Base-by-base conservation (phyloP, 345 rosid genomes). In the Ricinus communis region DNA sequence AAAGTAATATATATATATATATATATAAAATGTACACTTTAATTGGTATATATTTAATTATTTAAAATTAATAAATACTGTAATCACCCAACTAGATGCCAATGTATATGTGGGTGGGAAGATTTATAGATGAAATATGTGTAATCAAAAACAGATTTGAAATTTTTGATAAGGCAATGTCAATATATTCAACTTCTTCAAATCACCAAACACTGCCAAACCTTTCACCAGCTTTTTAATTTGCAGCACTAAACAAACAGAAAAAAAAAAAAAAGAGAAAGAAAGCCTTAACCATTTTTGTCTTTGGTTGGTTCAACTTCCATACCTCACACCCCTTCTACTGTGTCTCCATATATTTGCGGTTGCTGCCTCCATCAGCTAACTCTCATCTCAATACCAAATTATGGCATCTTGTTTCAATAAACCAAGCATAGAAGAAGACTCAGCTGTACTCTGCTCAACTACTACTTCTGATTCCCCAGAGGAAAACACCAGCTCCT, bases 401-500 rank as follows among this genome's bases (percentile, higher is more conserved):
- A 40, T 59, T 70, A 86, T 91, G 96, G 86, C 86, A 12, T 61
- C 85, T 18, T 85, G 89, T 77, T 85, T 86, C 74, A 79, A 73
- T 64, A 85, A 72, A 55, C 77, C 81, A 54, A 71, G 54, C 73
- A 62, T 63, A 4, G 94, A 86, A 73, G 90, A 91, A 11, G 98
- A 91, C 81, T 85, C 87, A 0, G 76, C 74, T 12, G 22, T 85
- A 19, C 94, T 91, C 68, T 93, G 88, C 87, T 90, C 96, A 22
- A 45, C 88, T 45, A 45, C 88, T 45, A 86, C 93, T 8, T 78
- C 81, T 53, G 87, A 43, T 43, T 43, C 47, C 12, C 47, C 11
- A 3, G 47, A 43, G 47, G 47, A 43, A 9, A 1, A 95, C 5
- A 1, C 47, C 47, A 43, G 8, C 47, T 4, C 8, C 47, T 43